Evolutionary conservation across 768 basidiomycete species (phyloP), one percentile per base, ranked within the genome.

Genomic region (Xerocomus potaroensis): DNA sequence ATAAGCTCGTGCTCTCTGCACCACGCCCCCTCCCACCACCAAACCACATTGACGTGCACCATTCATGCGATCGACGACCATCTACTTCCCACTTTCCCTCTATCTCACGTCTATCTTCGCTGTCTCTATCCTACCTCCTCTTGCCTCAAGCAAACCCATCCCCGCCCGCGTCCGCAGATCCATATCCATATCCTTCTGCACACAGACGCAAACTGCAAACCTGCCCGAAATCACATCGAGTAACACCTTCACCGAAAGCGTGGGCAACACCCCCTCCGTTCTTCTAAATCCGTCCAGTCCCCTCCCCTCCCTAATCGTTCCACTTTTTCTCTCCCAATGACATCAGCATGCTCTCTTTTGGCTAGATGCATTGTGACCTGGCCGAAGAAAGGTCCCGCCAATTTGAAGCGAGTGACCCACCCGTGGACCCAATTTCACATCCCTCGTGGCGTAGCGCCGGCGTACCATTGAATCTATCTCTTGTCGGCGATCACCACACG

Each of bases 401-500:
- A 9, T 38, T 33, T 30, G 33, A 48, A 33, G 43, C 46, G 18
- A 43, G 11, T 26, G 33, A 27, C 48, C 41, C 46, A 47, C 45
- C 32, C 48, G 23, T 23, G n/a, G 30, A 43, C 34, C 36, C 44
- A 29, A 47, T 34, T 47, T 56, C 49, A 43, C 57, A 32, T 56
- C 37, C 46, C 41, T 48, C 43, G 11, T 23, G 44, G 24, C 24
- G n/a, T 23, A 43, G 34, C 39, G 21, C 31, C 24, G 10, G 18
- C 24, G 14, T 22, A 29, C 33, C 19, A 21, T 35, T 18, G 27
- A 49, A 34, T 12, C 21, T 16, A 43, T 47, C 50, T 32, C 44
- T 49, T 32, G 45, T 41, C 54, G 48, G 48, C 41, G 59, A 61
- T 59, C 58, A 59, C 43, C 47, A 54, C 55, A 54, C 41, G 45